Conservation (phyloP, 2,329 filamentous ascomycete genomes). For the Hawksworthiomyces lignivorus region DNA sequence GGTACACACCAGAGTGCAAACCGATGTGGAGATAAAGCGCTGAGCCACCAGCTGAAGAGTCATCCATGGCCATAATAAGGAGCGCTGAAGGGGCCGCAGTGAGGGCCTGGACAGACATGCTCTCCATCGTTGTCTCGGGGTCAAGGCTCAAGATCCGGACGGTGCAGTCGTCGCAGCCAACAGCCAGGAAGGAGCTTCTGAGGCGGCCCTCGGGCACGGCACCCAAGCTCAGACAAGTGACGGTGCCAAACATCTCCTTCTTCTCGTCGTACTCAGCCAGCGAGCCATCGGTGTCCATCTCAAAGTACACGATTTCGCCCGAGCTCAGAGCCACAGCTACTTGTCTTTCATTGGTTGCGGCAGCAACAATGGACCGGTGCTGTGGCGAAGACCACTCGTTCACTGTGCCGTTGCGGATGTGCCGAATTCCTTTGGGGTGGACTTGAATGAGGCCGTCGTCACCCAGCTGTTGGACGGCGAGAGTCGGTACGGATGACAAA, state of each 20-base stretch:
- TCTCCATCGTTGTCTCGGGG: slow-evolving; percentile 83
- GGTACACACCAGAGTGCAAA: slow-evolving; percentile 88
- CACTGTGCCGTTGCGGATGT: slow-evolving; percentile 70
- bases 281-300: slow-evolving; percentile 87
- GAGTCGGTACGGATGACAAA: slow-evolving; percentile 75
- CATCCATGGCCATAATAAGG: slow-evolving; percentile 90
- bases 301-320: slow-evolving; percentile 95
- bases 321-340: slow-evolving; percentile 91
- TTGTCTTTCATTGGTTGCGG: slow-evolving; percentile 86
- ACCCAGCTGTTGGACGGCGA: slow-evolving; percentile 89
- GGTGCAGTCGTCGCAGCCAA: slow-evolving; percentile 94
- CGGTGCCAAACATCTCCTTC: slow-evolving; percentile 89
- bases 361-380: slow-evolving; percentile 90
- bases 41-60: slow-evolving; percentile 80
- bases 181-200: slow-evolving; percentile 85
- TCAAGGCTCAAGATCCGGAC: slow-evolving; percentile 88
- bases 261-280: slow-evolving; percentile 92
- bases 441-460: slow-evolving; percentile 91
- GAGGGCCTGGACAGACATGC: slow-evolving; percentile 87
- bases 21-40: slow-evolving; percentile 95
- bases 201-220: slow-evolving; percentile 85
- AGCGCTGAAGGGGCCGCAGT: slow-evolving; percentile 84
- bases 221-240: slow-evolving; percentile 89
- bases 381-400: slow-evolving; percentile 93
- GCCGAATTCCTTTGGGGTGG: slow-evolving; percentile 90